Evolutionary conservation across 2,329 filamentous ascomycete genomes (phyloP), one percentile per base, ranked within the genome.

Genomic region (Pestalotiopsis sp.): DNA sequence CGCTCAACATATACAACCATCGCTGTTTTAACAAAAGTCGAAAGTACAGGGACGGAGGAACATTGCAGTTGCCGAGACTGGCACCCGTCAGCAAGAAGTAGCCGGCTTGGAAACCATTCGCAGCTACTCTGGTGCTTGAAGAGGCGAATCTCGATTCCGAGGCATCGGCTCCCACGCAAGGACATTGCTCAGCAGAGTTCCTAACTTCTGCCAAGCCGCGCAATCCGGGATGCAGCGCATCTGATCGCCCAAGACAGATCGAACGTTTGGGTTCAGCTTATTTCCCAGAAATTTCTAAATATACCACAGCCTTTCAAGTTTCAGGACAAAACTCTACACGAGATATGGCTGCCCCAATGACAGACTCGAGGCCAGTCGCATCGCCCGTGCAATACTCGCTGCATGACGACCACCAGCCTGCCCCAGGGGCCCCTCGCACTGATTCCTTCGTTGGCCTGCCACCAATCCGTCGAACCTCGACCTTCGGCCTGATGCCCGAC

Each of bases 381-480:
- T 70, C 70, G 57, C 68, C 66, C 35, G 68, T 68, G 61, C 67
- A 69, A 67, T 64, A 68, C 60, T 65, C 68, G 57, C 60, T 65
- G 38, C 71, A 72, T 14, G 68, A 71, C 20, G 59, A 71, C 65
- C 70, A 56, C 24, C 66, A 65, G 65, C 30, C 30, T 35, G 69
- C 60, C 57, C 71, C 71, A n/a, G 78, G 81, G 44, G 77, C 81
- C 52, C 30, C 58, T 39, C 80, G 83, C 39, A 78, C 81, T 11
- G 80, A 84, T 1, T 88, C 86, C 1, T 90, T 90, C 70, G 78
- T 84, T 24, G 86, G 86, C 1, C 76, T 91, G 48, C 88, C 88
- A 3, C 86, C 86, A 1, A 88, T 90, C 68, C 83, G 86, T 59
- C 82, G 86, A 39, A 83, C 82, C 14, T 89, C 88, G 17, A 86